A percentile compares a stretch with the other conserved stretches of the same genome.
Conservation (phyloP, 805 yeast genomes). For the Candida hispaniensis region DNA sequence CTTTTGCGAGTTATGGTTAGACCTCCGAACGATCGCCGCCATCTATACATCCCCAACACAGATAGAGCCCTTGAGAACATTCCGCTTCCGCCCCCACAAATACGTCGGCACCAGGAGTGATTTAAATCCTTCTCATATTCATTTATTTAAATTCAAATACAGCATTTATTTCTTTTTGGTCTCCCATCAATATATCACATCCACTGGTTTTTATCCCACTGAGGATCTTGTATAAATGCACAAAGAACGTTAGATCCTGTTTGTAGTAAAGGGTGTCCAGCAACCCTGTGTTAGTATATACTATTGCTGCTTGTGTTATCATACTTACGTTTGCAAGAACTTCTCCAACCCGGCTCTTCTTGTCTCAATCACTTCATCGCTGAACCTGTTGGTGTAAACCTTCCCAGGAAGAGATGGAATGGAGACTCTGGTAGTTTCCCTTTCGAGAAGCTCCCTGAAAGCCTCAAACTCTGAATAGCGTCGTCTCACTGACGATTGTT, state of each 20-base stretch:
- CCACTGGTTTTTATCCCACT: conserved; percentile 44
- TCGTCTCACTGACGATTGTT: conserved; percentile 61
- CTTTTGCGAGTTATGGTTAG: conserved; percentile 10
- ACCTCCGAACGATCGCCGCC: conserved; percentile 1
- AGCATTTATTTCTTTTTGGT: no score
- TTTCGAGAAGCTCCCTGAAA: conserved; percentile 60
- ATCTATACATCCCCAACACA: neutral
- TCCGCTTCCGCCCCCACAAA: no score
- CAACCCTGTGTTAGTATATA: conserved; percentile 55
- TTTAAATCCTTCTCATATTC: conserved; percentile 2
- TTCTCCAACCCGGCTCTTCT: conserved; percentile 75
- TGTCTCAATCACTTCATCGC: conserved; percentile 71
- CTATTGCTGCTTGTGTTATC: neutral
- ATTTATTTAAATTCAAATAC: no score
- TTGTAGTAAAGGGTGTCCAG: conserved; percentile 89
- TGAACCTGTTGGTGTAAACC: conserved; percentile 62
- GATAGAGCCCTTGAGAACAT: neutral
- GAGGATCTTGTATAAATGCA: conserved; percentile 79
- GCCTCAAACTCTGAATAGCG: conserved; percentile 84
- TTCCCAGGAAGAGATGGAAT: conserved; percentile 92
- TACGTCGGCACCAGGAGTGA: no score
- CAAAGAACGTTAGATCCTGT: conserved; percentile 70
- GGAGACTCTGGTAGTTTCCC: conserved; percentile 67
- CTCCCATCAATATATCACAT: neutral
- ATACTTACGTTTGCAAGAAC: conserved; percentile 45